Percentiles rank a stretch among this genome's conserved stretches.
Conservation (phyloP, 2,329 filamentous ascomycete species). For the Cladophialophora chaetospira region DNA sequence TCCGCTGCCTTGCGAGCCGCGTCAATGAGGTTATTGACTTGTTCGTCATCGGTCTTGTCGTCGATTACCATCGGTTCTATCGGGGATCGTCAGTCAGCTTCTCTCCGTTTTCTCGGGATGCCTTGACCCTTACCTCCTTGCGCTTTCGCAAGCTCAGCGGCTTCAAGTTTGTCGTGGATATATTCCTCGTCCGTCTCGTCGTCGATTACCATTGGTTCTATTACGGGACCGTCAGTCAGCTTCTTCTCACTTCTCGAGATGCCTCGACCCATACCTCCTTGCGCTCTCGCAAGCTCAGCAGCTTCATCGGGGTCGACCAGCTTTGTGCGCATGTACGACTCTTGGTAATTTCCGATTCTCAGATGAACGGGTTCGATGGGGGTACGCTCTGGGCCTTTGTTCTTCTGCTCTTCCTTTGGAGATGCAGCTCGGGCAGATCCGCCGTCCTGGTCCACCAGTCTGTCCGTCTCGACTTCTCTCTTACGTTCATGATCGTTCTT, state of each 20-base stretch:
- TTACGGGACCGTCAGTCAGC: not conserved
- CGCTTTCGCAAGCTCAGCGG: no score
- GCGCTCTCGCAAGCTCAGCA: not conserved
- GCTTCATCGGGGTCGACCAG: not conserved
- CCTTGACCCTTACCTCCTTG: no score
- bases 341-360: conserved; percentile 6
- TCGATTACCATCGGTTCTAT: no score
- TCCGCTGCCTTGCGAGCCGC: no score
- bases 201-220: not conserved
- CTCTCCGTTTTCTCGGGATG: no score
- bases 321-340: conserved; percentile 17
- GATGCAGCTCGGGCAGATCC: not conserved
- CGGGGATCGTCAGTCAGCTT: no score
- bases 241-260: not conserved
- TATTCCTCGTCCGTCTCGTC: not conserved
- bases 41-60: no score
- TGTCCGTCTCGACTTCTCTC: not conserved
- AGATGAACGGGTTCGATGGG: conserved; percentile 1
- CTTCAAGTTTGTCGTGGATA: not conserved
- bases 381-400: not conserved
- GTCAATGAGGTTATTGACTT: no score
- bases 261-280: conserved; percentile 1
- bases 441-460: not conserved
- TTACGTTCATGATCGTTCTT: not conserved
- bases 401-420: not conserved